Conservation (phyloP, 2,329 filamentous ascomycete genomes). For the Pyricularia grisea region DNA sequence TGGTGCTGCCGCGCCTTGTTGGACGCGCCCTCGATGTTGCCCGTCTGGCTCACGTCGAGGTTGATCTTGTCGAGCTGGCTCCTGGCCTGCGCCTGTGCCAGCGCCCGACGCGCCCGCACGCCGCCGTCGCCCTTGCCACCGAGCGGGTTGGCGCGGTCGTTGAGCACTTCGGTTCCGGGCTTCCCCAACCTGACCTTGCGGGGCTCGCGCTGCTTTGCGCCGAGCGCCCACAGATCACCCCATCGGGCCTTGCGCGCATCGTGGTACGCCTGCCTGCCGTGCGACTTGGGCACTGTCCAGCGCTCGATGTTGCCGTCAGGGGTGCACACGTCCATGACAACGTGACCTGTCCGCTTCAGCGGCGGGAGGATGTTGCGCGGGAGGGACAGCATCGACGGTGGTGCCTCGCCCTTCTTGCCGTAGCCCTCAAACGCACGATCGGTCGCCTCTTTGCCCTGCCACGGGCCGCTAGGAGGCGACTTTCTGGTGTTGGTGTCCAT, state of each 20-base stretch:
- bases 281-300: constrained; percentile 83
- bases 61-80: constrained; percentile 28
- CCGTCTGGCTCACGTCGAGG: constrained; percentile 22
- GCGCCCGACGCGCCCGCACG: constrained; percentile 27
- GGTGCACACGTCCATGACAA: constrained; percentile 86
- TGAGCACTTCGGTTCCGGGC: constrained; percentile 15
- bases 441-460: constrained; percentile 46
- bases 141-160: constrained; percentile 6
- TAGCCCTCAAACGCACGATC: constrained; percentile 70
- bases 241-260: constrained; percentile 84
- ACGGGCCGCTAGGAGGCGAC: constrained; percentile 12
- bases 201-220: constrained; percentile 72
- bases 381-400: constrained; percentile 54
- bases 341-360: constrained; percentile 79
- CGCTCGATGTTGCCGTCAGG: constrained; percentile 77
- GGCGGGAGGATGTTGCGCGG: constrained; percentile 73
- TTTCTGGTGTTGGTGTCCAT: constrained; percentile 13
- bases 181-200: constrained; percentile 52
- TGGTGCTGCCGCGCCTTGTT: not conserved
- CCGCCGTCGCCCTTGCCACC: constrained; percentile 31
- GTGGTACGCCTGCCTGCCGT: constrained; percentile 73
- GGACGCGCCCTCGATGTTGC: constrained; percentile 26
- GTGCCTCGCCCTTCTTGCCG: constrained; percentile 26
- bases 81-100: constrained; percentile 11
- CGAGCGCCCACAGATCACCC: constrained; percentile 94